A percentile compares a stretch with the other conserved stretches of the same genome.
Evolutionary conservation across 495 filamentous ascomycete genomes (phyloP).

Genomic region (Podospora appendiculata): DNA sequence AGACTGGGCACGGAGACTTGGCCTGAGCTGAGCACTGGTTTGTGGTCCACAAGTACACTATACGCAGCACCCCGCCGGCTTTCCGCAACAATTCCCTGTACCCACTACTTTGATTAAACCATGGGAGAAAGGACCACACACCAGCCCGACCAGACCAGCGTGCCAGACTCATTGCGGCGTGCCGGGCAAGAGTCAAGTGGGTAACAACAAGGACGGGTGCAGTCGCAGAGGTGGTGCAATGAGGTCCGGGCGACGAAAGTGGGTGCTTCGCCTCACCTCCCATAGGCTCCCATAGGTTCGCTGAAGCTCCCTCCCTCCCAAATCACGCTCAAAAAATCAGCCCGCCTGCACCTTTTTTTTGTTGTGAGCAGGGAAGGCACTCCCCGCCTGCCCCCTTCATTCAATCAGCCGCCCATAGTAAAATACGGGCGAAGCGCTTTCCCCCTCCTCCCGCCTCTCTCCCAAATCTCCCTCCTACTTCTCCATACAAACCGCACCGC

Average conservation of each 20-base stretch:
- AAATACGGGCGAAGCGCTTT: constrained; percentile 44
- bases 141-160: too few relatives aligned
- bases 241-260: constrained; percentile 3
- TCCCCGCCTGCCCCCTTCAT: constrained; percentile 27
- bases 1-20: too few relatives aligned
- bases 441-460: constrained; percentile 48
- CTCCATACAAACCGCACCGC: constrained; percentile 41
- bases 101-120: too few relatives aligned
- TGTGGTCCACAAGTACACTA: too few relatives aligned
- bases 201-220: too few relatives aligned
- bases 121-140: too few relatives aligned
- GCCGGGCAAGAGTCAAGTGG: too few relatives aligned
- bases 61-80: too few relatives aligned
- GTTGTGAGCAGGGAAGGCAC: constrained; percentile 31
- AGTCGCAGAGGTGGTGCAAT: not conserved
- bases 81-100: too few relatives aligned
- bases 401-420: constrained; percentile 54
- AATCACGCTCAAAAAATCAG: constrained; percentile 27
- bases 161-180: too few relatives aligned
- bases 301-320: constrained; percentile 1
- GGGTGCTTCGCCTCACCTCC: constrained; percentile 11
- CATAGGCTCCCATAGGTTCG: too few relatives aligned
- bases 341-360: constrained; percentile 25
- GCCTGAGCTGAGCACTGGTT: too few relatives aligned
- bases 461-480: constrained; percentile 43